phyloP scores from a whole-genome alignment of 2,329 filamentous ascomycete species.

The Verticillium nonalfalfae region DNA sequence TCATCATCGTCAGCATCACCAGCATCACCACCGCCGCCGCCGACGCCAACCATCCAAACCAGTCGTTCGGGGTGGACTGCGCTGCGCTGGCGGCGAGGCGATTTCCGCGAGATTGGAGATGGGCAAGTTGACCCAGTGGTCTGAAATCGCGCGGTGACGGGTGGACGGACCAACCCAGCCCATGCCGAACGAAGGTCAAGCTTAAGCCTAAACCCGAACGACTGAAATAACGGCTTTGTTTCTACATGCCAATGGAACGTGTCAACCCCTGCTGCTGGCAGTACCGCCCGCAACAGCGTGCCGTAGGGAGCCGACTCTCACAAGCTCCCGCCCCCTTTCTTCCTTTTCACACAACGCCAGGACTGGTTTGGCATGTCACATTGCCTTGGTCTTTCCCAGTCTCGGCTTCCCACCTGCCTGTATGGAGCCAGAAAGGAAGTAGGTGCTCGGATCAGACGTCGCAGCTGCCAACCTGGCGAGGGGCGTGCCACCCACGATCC shows the following conservation, averaged over 20 bases:
- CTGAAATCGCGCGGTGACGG: neutral
- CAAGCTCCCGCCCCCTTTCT: neutral
- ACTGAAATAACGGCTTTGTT: neutral
- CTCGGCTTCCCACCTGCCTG: neutral
- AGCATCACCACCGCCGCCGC: too few relatives aligned
- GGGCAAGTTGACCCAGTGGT: neutral
- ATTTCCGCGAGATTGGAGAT: neutral
- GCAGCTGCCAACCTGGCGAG: neutral
- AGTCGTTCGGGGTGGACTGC: neutral
- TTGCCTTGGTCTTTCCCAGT: neutral
- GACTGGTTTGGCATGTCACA: neutral
- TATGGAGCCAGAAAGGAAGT: neutral
- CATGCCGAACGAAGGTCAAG: neutral
- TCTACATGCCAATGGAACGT: neutral
- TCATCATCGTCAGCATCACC: too few relatives aligned
- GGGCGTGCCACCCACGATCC: neutral
- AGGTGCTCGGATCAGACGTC: too few relatives aligned
- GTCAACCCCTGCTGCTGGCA: neutral
- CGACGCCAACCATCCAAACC: too few relatives aligned
- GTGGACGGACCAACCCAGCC: neutral
- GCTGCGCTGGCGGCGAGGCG: neutral
- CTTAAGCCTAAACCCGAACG: neutral
- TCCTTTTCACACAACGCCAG: neutral
- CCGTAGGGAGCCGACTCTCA: neutral
- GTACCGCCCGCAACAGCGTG: neutral